phyloP scores from a whole-genome alignment of 179 eudicot species.

The Heliamphora ciliata region DNA sequence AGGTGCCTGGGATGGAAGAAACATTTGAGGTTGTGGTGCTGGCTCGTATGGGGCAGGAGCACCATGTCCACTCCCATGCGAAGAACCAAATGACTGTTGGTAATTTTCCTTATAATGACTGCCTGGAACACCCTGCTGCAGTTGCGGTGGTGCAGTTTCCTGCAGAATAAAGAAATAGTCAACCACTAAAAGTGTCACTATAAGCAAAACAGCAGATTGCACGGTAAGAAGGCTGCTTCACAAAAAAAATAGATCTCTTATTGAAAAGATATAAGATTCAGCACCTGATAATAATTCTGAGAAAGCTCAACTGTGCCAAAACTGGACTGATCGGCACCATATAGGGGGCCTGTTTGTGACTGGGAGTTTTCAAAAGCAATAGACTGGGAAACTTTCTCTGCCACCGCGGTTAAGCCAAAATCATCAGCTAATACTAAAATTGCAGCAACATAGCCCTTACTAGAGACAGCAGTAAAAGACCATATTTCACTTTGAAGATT shows the following conservation, averaged over 20 bases:
- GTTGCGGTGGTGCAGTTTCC: slow-evolving; percentile 40
- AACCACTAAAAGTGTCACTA: neutral
- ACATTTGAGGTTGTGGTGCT: slow-evolving; percentile 43
- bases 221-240: neutral
- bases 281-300: slow-evolving; percentile 59
- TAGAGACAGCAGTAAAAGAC: neutral
- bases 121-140: slow-evolving; percentile 40
- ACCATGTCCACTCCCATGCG: slow-evolving; percentile 42
- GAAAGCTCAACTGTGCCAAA: slow-evolving; percentile 37
- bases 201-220: slow-evolving; percentile 8
- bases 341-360: slow-evolving; percentile 30
- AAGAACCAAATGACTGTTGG: slow-evolving; percentile 33
- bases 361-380: slow-evolving; percentile 25
- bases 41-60: slow-evolving; percentile 48
- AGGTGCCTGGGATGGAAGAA: slow-evolving; percentile 61
- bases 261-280: neutral
- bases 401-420: neutral
- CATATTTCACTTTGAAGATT: neutral
- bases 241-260: neutral
- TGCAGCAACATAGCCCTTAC: neutral
- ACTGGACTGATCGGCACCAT: slow-evolving; percentile 35
- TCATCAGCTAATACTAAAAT: neutral
- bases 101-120: slow-evolving; percentile 46
- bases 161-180: slow-evolving; percentile 16
- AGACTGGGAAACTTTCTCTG: slow-evolving; percentile 45